Evolutionary conservation across 805 yeast genomes (phyloP).

Genomic region (Candida takata): DNA sequence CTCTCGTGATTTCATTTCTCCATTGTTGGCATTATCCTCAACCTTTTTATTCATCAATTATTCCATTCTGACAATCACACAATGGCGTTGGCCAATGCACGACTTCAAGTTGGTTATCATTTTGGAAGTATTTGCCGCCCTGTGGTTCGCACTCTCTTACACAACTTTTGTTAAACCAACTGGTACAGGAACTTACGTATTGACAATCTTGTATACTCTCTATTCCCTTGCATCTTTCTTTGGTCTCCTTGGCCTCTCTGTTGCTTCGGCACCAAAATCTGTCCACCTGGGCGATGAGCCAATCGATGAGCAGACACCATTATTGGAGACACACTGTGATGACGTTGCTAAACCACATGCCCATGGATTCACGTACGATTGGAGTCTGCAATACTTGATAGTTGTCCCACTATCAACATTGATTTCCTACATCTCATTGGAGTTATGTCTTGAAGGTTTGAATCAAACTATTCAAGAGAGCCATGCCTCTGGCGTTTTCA

Average conservation of each 20-base stretch:
- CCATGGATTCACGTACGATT: constrained; percentile 57
- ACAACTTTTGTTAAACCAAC: constrained; percentile 42
- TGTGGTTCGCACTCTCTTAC: constrained; percentile 52
- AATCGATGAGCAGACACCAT: constrained; percentile 28
- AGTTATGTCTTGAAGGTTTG: constrained; percentile 53
- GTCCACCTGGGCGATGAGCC: neutral
- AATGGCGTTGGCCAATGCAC: constrained; percentile 37
- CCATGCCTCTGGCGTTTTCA: constrained; percentile 31
- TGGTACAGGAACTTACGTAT: constrained; percentile 43
- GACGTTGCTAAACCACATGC: constrained; percentile 16
- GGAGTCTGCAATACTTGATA: constrained; percentile 69
- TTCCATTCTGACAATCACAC: constrained; percentile 37
- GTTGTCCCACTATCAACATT: constrained; percentile 60
- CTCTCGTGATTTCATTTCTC: constrained; percentile 43
- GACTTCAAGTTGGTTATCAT: constrained; percentile 55
- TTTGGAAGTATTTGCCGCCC: constrained; percentile 44
- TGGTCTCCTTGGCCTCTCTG: constrained; percentile 40
- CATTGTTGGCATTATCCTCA: constrained; percentile 42
- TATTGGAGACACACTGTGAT: constrained; percentile 19
- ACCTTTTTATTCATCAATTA: constrained; percentile 50
- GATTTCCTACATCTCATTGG: constrained; percentile 44
- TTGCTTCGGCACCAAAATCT: constrained; percentile 22
- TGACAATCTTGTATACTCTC: constrained; percentile 40
- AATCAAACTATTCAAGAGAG: constrained; percentile 71
- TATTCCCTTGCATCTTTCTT: constrained; percentile 41